Conservation (phyloP, 768 basidiomycete genomes). For the Boletus sensibilis region DNA sequence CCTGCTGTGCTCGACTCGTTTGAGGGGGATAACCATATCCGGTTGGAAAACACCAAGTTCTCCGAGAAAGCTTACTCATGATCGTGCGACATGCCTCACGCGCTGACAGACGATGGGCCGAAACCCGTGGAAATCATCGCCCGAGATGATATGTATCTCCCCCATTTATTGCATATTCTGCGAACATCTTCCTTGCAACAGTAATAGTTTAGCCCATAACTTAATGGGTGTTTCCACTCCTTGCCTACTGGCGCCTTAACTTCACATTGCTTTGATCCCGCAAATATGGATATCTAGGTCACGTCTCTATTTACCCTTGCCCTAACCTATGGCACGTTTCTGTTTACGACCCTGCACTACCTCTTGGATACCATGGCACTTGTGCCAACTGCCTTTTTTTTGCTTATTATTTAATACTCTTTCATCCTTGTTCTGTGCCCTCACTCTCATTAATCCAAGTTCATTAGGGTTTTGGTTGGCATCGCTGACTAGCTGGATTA, state of each 20-base stretch:
- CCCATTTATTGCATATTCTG: slow-evolving; percentile 26
- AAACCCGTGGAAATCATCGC: background rate
- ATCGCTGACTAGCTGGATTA: slow-evolving; percentile 19
- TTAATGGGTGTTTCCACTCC: slow-evolving; percentile 18
- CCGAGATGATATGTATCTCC: slow-evolving; percentile 18
- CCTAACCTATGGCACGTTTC: slow-evolving; percentile 6
- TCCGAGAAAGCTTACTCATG: slow-evolving; percentile 55
- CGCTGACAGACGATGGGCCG: background rate
- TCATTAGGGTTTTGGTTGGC: slow-evolving; percentile 7
- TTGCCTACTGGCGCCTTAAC: slow-evolving; percentile 6
- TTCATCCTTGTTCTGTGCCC: slow-evolving; percentile 3
- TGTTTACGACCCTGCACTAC: slow-evolving; percentile 14
- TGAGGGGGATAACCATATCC: slow-evolving; percentile 38
- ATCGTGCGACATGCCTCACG: slow-evolving; percentile 6
- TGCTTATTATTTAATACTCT: background rate
- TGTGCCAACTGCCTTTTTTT: slow-evolving; percentile 6
- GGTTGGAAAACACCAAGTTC: slow-evolving; percentile 39
- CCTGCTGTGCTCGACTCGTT: slow-evolving; percentile 45
- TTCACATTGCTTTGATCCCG: slow-evolving; percentile 4
- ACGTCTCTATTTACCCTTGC: slow-evolving; percentile 8
- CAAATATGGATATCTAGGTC: slow-evolving; percentile 14
- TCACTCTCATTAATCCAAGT: slow-evolving; percentile 2
- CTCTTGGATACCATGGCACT: slow-evolving; percentile 26
- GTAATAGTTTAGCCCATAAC: slow-evolving; percentile 20
- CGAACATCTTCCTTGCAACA: slow-evolving; percentile 17